Conservation (phyloP, 805 yeast genomes). For the Yamadazyma ubonensis region DNA sequence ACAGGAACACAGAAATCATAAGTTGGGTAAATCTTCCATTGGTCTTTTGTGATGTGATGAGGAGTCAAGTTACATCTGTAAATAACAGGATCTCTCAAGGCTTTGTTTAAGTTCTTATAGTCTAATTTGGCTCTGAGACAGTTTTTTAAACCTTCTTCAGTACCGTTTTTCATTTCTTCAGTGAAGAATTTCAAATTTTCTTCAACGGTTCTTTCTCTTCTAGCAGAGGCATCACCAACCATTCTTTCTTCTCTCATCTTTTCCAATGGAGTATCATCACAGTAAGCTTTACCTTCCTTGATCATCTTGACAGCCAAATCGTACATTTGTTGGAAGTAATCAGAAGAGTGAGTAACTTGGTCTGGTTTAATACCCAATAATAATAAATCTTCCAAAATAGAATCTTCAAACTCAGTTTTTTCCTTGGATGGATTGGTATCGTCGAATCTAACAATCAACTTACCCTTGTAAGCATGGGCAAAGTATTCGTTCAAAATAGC, state of each 20-base stretch:
- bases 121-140: slow-evolving; percentile 98
- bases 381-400: slow-evolving; percentile 88
- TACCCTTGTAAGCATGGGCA: slow-evolving; percentile 94
- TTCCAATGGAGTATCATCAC: slow-evolving; percentile 94
- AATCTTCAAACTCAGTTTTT: slow-evolving; percentile 89
- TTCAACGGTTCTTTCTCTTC: slow-evolving; percentile 91
- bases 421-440: slow-evolving; percentile 98
- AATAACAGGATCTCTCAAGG: slow-evolving; percentile 96
- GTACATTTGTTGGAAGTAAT: slow-evolving; percentile 90
- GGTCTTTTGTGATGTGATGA: slow-evolving; percentile 91
- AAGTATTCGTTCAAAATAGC: slow-evolving; percentile 95
- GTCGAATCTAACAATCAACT: slow-evolving; percentile 93
- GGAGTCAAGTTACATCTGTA: slow-evolving; percentile 97
- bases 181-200: slow-evolving; percentile 86
- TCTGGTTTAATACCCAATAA: slow-evolving; percentile 94
- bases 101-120: slow-evolving; percentile 85
- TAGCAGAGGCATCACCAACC: slow-evolving; percentile 90
- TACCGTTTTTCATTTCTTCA: slow-evolving; percentile 90
- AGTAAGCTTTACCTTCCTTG: slow-evolving; percentile 94
- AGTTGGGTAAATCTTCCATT: slow-evolving; percentile 97
- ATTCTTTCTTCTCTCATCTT: slow-evolving; percentile 98
- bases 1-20: slow-evolving; percentile 98
- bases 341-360: slow-evolving; percentile 81
- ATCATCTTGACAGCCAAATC: slow-evolving; percentile 82
- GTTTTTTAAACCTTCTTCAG: slow-evolving; percentile 87